Percentiles rank a stretch among this genome's conserved stretches.
These are phyloP conservation scores for Backusella psychrophila DNA, from an alignment of 192 early-diverging fungal genomes.

Conservation along the genomic window DNA sequence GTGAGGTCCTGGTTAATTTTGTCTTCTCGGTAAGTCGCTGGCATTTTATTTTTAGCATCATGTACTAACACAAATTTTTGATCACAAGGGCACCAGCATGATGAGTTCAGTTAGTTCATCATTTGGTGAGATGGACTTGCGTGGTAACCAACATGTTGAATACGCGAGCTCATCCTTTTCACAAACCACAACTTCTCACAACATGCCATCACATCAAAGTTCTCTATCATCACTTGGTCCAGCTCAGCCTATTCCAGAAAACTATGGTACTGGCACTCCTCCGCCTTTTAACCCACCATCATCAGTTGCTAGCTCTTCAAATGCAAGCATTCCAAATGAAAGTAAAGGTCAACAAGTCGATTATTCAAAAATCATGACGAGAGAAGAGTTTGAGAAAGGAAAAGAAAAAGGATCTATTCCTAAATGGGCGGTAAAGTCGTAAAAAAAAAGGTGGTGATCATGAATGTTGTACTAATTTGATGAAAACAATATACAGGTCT, in stretches of 20 bases:
- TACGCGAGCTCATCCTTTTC: neutral
- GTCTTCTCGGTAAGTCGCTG: neutral
- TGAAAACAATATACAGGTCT: constrained; percentile 23
- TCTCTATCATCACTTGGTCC: constrained; percentile 23
- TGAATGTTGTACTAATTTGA: neutral
- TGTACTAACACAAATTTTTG: neutral
- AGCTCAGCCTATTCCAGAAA: constrained; percentile 18
- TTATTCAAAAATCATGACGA: neutral
- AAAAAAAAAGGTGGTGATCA: neutral
- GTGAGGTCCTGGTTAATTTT: neutral
- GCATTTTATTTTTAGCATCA: neutral
- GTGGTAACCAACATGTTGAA: neutral
- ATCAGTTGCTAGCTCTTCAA: neutral
- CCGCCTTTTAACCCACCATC: constrained; percentile 29
- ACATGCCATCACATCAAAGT: neutral
- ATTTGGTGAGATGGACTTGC: neutral
- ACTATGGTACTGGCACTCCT: constrained; percentile 30
- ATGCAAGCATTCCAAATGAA: neutral
- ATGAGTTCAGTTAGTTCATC: neutral
- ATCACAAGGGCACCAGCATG: constrained; percentile 1
- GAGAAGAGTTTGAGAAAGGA: constrained; percentile 2
- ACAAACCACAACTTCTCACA: neutral
- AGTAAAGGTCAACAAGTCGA: neutral
- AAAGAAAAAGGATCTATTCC: constrained; percentile 13
- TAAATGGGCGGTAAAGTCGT: constrained; percentile 30